These are phyloP conservation scores for Saccharum officinarum DNA, from an alignment of 176 grass and related monocot genomes.

Conservation along the genomic window DNA sequence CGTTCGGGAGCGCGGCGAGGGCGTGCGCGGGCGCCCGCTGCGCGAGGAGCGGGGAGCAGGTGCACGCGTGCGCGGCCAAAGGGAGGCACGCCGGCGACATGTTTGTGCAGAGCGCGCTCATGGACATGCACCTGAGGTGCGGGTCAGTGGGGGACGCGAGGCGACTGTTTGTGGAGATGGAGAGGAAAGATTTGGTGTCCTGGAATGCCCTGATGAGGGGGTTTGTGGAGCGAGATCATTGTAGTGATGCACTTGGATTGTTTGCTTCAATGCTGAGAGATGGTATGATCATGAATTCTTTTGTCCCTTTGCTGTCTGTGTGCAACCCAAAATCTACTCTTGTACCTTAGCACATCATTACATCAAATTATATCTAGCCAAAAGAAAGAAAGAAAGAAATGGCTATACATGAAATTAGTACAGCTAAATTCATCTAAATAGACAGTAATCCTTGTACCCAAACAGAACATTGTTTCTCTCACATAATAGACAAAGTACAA, in stretches of 20 bases:
- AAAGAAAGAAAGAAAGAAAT: neutral
- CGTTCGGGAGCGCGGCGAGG: slow-evolving; percentile 50
- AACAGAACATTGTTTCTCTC: neutral
- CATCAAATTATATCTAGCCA: neutral
- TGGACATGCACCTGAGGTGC: slow-evolving; percentile 74
- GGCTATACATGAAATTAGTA: neutral
- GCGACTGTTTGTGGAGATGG: slow-evolving; percentile 55
- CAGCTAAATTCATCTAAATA: neutral
- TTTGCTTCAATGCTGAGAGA: slow-evolving; percentile 61
- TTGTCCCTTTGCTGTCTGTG: neutral
- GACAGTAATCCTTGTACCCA: neutral
- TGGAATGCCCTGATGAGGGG: slow-evolving; percentile 85
- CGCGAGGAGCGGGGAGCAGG: slow-evolving; percentile 57
- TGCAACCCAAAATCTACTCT: neutral
- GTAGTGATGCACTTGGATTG: slow-evolving; percentile 42
- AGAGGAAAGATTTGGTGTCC: slow-evolving; percentile 61
- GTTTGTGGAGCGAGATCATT: slow-evolving; percentile 47
- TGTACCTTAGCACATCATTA: neutral
- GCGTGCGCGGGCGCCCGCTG: slow-evolving; percentile 44
- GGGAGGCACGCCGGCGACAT: slow-evolving; percentile 62
- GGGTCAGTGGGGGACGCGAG: slow-evolving; percentile 47
- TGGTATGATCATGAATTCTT: slow-evolving; percentile 48
- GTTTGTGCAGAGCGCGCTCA: slow-evolving; percentile 77
- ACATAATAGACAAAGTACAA: neutral
- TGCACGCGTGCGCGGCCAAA: slow-evolving; percentile 61